These are phyloP conservation scores for Ananas comosus DNA, from an alignment of 176 grass and related monocot species.

Conservation along the genomic window DNA sequence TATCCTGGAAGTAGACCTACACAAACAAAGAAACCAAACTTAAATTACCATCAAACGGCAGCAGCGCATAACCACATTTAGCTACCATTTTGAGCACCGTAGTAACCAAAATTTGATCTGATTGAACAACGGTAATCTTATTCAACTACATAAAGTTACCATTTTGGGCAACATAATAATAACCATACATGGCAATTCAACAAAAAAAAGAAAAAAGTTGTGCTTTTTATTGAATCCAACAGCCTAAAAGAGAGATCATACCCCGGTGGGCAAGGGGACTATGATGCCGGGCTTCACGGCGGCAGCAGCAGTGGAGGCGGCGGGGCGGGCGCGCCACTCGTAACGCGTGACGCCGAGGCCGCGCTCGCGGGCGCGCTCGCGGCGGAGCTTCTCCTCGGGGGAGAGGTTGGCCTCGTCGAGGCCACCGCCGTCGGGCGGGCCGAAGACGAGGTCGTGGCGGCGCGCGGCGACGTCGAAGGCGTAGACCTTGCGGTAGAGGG, in stretches of 20 bases:
- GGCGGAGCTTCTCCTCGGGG: constrained; percentile 69
- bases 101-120: no score
- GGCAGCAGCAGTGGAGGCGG: constrained; percentile 12
- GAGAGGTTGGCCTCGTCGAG: constrained; percentile 83
- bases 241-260: constrained; percentile 12
- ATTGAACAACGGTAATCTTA: no score
- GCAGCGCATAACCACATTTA: not conserved
- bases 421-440: constrained; percentile 61
- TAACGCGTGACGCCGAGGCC: constrained; percentile 86
- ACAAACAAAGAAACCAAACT: constrained; percentile 9
- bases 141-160: no score
- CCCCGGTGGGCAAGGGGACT: constrained; percentile 78
- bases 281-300: constrained; percentile 44
- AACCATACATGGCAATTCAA: not conserved
- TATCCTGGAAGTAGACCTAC: constrained; percentile 97
- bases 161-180: not conserved
- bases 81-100: no score
- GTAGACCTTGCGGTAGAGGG: constrained; percentile 77
- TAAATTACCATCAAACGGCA: constrained; percentile 3
- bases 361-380: constrained; percentile 80
- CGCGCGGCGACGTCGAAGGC: constrained; percentile 42
- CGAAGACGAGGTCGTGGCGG: constrained; percentile 66
- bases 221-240: not conserved
- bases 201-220: not conserved
- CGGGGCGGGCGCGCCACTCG: constrained; percentile 54